Conservation (phyloP, 345 rosid genomes). For the Barbarea vulgaris region DNA sequence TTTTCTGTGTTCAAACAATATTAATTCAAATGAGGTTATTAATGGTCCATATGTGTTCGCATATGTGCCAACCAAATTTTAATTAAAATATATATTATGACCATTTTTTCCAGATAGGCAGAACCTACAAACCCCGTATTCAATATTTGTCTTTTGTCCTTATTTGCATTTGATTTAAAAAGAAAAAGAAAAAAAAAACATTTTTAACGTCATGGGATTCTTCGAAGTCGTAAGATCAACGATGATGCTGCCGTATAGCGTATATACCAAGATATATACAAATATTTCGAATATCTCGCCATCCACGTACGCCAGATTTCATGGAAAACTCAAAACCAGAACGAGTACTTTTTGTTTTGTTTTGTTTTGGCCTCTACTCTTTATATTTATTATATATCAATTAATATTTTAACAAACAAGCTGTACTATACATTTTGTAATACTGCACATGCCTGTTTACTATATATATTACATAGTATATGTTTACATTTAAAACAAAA, state of each 20-base stretch:
- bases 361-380: neutral
- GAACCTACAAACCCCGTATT: constrained; percentile 4
- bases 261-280: constrained; percentile 29
- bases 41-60: constrained; percentile 18
- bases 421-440: neutral
- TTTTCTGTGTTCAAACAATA: neutral
- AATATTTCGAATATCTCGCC: constrained; percentile 34
- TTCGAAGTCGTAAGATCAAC: constrained; percentile 34
- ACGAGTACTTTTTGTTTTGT: constrained; percentile 9
- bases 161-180: constrained; percentile 20
- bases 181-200: neutral
- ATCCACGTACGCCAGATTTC: constrained; percentile 39
- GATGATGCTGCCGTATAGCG: constrained; percentile 37
- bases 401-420: neutral
- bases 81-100: neutral
- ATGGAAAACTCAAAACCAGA: constrained; percentile 19
- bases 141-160: constrained; percentile 29
- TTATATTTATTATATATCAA: neutral
- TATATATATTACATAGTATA: neutral
- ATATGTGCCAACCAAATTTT: constrained; percentile 28
- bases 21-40: neutral
- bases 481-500: neutral
- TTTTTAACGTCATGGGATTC: constrained; percentile 25
- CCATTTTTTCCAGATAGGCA: constrained; percentile 14
- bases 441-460: neutral